phyloP scores from a whole-genome alignment of 2,329 filamentous ascomycete species.

The Periconia macrospinosa region DNA sequence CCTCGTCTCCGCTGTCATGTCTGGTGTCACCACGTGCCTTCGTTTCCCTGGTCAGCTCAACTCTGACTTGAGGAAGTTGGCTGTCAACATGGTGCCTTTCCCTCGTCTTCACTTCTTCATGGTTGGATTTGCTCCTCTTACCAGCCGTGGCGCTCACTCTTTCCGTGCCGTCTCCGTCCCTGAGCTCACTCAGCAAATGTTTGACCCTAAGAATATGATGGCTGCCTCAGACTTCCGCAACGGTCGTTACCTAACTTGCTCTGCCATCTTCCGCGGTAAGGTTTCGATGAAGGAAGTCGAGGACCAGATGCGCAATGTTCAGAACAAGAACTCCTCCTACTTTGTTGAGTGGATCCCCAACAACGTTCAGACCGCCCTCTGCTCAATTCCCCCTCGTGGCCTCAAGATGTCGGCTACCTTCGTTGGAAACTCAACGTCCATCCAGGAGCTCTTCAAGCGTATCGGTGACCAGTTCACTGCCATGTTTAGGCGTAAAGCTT shows the following conservation, averaged over 20 bases:
- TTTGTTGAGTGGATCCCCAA: slow-evolving; percentile 99
- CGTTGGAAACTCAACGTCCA: slow-evolving; percentile 98
- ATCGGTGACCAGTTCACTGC: slow-evolving; percentile 99
- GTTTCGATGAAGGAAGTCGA: slow-evolving; percentile 99
- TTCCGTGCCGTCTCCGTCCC: slow-evolving; percentile 98
- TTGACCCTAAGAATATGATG: slow-evolving; percentile 99
- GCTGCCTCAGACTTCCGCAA: slow-evolving; percentile 99
- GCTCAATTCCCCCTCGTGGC: slow-evolving; percentile 95
- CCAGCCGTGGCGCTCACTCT: slow-evolving; percentile 85
- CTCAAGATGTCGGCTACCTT: slow-evolving; percentile 99
- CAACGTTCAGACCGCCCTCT: slow-evolving; percentile 99
- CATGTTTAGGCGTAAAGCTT: slow-evolving; percentile 99
- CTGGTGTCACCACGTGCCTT: slow-evolving; percentile 95
- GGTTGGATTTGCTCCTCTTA: slow-evolving; percentile 98
- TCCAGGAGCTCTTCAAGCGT: slow-evolving; percentile 99
- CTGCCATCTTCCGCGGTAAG: slow-evolving; percentile 99
- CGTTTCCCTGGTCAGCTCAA: slow-evolving; percentile 99
- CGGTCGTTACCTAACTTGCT: slow-evolving; percentile 99
- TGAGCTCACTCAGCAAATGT: slow-evolving; percentile 99
- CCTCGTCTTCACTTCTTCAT: slow-evolving; percentile 99
- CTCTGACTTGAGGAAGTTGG: slow-evolving; percentile 98
- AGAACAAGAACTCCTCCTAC: slow-evolving; percentile 99
- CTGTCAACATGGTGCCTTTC: slow-evolving; percentile 99
- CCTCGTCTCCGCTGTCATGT: slow-evolving; percentile 99
- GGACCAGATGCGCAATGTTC: slow-evolving; percentile 99